Evolutionary conservation across 1,284 basidiomycete species (phyloP), one percentile per base, ranked within the genome.

Genomic region (Ganoderma lingzhi): DNA sequence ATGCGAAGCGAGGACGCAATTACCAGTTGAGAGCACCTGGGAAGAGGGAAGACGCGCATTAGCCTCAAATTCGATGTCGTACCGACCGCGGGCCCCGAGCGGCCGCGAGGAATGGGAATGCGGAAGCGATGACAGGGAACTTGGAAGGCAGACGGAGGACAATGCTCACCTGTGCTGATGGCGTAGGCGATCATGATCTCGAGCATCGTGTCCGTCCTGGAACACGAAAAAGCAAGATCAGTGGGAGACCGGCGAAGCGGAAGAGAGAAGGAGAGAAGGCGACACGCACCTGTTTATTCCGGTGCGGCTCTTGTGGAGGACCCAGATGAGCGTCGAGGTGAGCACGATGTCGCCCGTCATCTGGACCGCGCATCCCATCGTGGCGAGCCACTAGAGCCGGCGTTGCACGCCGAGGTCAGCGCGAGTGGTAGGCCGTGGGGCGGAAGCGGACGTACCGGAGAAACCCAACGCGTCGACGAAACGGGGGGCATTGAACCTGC

Each of bases 281-380:
- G 23, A 60, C 9, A 56, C 41, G 4, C 41, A 64, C 63, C 35
- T 61, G 28, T 63, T 58, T 2, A 65, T 44, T 8, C 63, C 67
- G 10, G 67, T 68, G 41, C 67, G 67, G 42, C 63, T 68, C 32
- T 39, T 32, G 30, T 37, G 48, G 41, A 68, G 60, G 48, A 68
- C 63, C 51, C 62, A 56, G 41, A 68, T 68, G 51, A 68, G 67
- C 6, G 59, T 64, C 9, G 48, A 6, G 15, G 62, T 62, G 41
- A 68, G 61, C 14, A 64, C 64, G 48, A 68, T 15, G 63, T 68
- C 67, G 19, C 67, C 67, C 15, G 59, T 30, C 67, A 68, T 68
- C 51, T 68, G 67, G 4, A 68, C 56, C 1, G 63, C 60, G 12
- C 63, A 65, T 8, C 63, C 67, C 6, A 62, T 39, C 2, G 59